phyloP scores from a whole-genome alignment of 345 rosid genomes.

The Gossypium australe region DNA sequence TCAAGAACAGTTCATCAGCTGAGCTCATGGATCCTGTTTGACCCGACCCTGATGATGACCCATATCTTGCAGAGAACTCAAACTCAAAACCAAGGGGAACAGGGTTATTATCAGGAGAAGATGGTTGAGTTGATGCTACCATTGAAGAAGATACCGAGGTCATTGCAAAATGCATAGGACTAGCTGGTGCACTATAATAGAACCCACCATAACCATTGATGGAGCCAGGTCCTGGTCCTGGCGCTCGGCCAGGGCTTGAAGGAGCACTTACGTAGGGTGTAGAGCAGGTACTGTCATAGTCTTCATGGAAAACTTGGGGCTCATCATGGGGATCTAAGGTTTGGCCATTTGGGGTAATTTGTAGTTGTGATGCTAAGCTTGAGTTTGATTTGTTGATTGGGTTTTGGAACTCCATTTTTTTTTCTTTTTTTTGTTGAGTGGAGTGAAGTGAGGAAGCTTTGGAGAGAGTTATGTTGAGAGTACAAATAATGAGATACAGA shows the following conservation, averaged over 20 bases:
- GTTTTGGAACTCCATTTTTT: conserved; percentile 31
- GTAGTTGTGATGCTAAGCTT: background rate
- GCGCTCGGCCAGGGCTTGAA: conserved; percentile 75
- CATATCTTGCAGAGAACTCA: conserved; percentile 68
- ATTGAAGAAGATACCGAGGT: conserved; percentile 18
- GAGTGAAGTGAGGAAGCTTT: background rate
- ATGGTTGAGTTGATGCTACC: conserved; percentile 21
- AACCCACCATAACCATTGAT: conserved; percentile 40
- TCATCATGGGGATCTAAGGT: background rate
- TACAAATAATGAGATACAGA: background rate
- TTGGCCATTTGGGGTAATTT: background rate
- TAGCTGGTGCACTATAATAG: conserved; percentile 88
- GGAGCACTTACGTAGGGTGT: conserved; percentile 97
- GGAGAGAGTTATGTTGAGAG: background rate
- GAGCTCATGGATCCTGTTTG: conserved; percentile 69
- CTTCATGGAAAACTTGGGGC: conserved; percentile 21
- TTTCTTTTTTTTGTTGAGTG: background rate
- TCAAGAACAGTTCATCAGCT: conserved; percentile 83
- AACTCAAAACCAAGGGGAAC: conserved; percentile 59
- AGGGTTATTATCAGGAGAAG: conserved; percentile 22
- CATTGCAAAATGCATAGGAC: conserved; percentile 85
- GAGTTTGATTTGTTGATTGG: conserved; percentile 15
- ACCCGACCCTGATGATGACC: conserved; percentile 33
- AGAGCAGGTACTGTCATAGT: conserved; percentile 66
- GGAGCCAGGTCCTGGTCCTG: background rate